Evolutionary conservation across 495 filamentous ascomycete genomes (phyloP).

Genomic region (Podospora fimiseda): DNA sequence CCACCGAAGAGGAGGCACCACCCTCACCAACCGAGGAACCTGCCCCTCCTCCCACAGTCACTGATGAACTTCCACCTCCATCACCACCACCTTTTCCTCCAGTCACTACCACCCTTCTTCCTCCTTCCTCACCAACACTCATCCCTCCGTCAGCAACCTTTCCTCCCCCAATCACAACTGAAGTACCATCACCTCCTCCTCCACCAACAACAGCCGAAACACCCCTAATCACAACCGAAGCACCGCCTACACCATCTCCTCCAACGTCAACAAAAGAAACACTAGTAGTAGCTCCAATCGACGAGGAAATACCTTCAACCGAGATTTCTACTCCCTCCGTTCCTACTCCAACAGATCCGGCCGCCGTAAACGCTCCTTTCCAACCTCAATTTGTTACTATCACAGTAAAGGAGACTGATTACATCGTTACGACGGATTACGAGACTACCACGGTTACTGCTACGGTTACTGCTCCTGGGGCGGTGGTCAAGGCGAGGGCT

Average conservation of each 20-base stretch:
- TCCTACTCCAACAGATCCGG: not conserved
- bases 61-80: not conserved
- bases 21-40: too few species aligned
- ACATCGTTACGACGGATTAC: not conserved
- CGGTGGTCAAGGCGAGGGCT: not conserved
- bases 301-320: constrained; percentile 4
- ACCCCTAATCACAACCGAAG: constrained; percentile 8
- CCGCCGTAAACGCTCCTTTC: not conserved
- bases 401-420: constrained; percentile 8
- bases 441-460: constrained; percentile 3
- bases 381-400: constrained; percentile 7
- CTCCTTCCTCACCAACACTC: not conserved
- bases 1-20: not conserved
- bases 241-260: not conserved
- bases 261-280: too few species aligned
- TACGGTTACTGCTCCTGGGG: not conserved
- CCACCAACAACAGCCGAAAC: too few species aligned
- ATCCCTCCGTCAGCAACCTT: not conserved
- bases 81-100: not conserved
- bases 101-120: not conserved
- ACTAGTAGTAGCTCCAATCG: not conserved
- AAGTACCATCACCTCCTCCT: not conserved
- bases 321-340: not conserved
- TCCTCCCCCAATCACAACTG: not conserved
- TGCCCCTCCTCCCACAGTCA: too few species aligned